These are phyloP conservation scores for Maudiozyma pseudohumilis DNA, from an alignment of 805 yeast genomes.

Conservation along the genomic window DNA sequence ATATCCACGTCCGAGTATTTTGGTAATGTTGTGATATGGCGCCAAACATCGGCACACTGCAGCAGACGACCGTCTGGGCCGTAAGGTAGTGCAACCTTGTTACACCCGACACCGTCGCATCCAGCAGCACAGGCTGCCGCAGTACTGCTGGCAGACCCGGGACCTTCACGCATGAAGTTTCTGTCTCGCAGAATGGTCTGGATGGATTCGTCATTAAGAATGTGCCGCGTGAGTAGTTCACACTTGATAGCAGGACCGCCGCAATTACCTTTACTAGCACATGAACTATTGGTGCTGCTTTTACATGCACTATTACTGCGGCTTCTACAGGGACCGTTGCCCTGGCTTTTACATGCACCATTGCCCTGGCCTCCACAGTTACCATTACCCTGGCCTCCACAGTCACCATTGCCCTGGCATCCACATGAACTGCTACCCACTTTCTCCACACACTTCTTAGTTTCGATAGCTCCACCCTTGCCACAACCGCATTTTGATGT, in stretches of 20 bases:
- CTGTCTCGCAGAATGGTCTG: constrained; percentile 4
- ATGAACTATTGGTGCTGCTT: background rate
- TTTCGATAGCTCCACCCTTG: too few species aligned
- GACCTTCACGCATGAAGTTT: background rate
- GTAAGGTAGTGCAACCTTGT: background rate
- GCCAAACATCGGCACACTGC: constrained; percentile 5
- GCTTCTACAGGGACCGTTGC: background rate
- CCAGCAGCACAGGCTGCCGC: background rate
- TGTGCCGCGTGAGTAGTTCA: constrained; percentile 7
- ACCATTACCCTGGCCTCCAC: too few species aligned
- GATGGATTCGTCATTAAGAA: constrained; percentile 7
- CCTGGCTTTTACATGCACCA: background rate
- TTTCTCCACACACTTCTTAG: too few species aligned
- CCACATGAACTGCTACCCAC: too few species aligned
- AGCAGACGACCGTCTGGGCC: background rate
- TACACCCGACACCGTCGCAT: background rate
- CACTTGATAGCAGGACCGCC: constrained; percentile 6
- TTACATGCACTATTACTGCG: background rate
- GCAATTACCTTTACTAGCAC: too few species aligned
- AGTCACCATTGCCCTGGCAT: too few species aligned
- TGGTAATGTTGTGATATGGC: constrained; percentile 32
- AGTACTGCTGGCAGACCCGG: background rate
- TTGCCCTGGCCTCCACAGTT: background rate
- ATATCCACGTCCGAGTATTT: constrained; percentile 80
- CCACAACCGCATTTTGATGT: too few species aligned